Evolutionary conservation across 2,329 filamentous ascomycete species (phyloP).

Genomic region (Botrytis fabae): DNA sequence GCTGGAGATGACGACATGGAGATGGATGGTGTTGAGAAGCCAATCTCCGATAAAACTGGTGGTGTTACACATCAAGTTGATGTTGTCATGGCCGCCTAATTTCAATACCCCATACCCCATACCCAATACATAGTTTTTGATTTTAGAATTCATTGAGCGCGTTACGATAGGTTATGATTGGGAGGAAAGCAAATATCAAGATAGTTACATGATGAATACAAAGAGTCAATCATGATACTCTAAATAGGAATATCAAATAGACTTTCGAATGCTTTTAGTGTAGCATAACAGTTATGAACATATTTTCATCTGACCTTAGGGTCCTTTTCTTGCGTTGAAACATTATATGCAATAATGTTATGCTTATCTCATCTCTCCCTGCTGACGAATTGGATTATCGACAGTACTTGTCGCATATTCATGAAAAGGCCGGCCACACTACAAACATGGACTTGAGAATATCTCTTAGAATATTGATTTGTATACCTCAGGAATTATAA

Average conservation of each 20-base stretch:
- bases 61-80: slow-evolving; percentile 32
- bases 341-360: background rate
- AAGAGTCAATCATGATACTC: background rate
- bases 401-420: no score
- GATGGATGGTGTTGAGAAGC: slow-evolving; percentile 46
- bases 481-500: no score
- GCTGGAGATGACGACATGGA: slow-evolving; percentile 52
- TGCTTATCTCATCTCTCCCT: background rate
- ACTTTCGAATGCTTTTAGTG: slow-evolving; percentile 10
- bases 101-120: slow-evolving; percentile 13
- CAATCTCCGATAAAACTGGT: slow-evolving; percentile 26
- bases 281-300: background rate
- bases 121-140: slow-evolving; percentile 17
- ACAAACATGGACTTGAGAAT: no score
- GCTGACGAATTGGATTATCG: no score
- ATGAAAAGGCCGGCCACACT: no score
- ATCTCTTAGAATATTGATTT: no score
- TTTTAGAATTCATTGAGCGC: slow-evolving; percentile 15
- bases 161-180: slow-evolving; percentile 19
- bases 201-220: slow-evolving; percentile 17
- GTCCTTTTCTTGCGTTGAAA: no score
- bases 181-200: slow-evolving; percentile 3
- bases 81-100: slow-evolving; percentile 24
- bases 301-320: background rate
- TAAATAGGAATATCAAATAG: slow-evolving; percentile 7